Evolutionary conservation across 1,139 yeast species (phyloP), one percentile per base, ranked within the genome.

Genomic region (Debaryomyces coudertii): DNA sequence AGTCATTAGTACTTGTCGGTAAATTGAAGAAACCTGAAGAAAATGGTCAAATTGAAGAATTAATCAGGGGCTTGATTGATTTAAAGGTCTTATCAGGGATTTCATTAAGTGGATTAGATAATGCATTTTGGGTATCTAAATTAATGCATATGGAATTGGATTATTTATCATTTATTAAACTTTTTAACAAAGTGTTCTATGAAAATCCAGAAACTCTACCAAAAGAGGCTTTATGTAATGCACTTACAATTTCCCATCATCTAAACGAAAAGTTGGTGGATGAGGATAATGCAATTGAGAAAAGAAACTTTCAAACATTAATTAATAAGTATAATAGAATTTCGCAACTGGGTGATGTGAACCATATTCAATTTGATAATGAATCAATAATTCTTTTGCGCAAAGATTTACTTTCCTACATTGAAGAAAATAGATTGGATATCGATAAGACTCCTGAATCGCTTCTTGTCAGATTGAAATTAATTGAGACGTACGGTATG

Each of bases 401-500:
- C 11, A 22, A 36, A 7, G 36, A 45, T 7, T 47, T 50, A 9
- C 33, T 47, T 12, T 36, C 36, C 0, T 56, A 56, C 46, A 56
- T 72, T 3, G 66, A 62, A 25, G 30, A 45, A 2, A 46, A 55
- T 29, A 48, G 56, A 3, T 46, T 73, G 4, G 79, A 72, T 48
- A 34, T 53, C 11, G 58, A 57, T 35, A 49, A 53, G 8, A 43
- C 59, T 0, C 63, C 68, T 0, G 65, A 60, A 34, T 60, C 72
- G 1, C 50, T 68, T 16, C 50, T 53, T 7, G 35, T 69, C 44
- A 51, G 77, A 30, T 50, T 66, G 30, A 58, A 60, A 39, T 36
- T 70, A 2, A 49, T 79, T 20, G 73, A 73, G 47, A 51, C 62
- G 5, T 62, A 65, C 40, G 83, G 82, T 0, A 62, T 73, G 50